phyloP scores from a whole-genome alignment of 495 filamentous ascomycete species.

The Penicillium subrubescens region DNA sequence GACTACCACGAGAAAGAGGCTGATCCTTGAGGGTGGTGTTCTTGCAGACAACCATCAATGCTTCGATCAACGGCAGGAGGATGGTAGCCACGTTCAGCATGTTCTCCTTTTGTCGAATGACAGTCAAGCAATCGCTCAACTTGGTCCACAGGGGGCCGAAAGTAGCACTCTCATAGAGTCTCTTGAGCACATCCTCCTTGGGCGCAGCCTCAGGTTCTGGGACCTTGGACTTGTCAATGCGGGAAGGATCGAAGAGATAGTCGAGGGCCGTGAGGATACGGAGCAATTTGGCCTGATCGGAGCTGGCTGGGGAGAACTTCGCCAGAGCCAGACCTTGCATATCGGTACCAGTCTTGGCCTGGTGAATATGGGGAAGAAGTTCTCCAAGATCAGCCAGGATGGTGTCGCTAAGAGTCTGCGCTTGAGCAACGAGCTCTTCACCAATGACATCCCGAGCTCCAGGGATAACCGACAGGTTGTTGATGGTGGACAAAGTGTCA shows the following conservation, averaged over 20 bases:
- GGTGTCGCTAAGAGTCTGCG: constrained; percentile 77
- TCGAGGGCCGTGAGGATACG: constrained; percentile 94
- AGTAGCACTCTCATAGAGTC: constrained; percentile 84
- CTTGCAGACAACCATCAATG: constrained; percentile 98
- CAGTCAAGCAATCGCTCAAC: constrained; percentile 85
- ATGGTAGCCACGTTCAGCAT: constrained; percentile 97
- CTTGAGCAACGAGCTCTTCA: constrained; percentile 82
- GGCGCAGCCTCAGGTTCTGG: constrained; percentile 56
- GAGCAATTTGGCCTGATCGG: constrained; percentile 92
- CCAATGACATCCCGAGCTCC: constrained; percentile 90
- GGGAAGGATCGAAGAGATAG: constrained; percentile 84
- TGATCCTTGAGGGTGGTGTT: constrained; percentile 83
- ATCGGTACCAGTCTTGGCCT: constrained; percentile 85
- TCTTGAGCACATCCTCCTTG: constrained; percentile 77
- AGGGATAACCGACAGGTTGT: constrained; percentile 91
- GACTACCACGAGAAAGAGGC: constrained; percentile 55
- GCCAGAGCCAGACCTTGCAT: constrained; percentile 91
- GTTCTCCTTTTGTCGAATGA: constrained; percentile 87
- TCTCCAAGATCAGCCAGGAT: constrained; percentile 85
- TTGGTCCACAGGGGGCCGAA: constrained; percentile 91
- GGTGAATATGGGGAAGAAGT: constrained; percentile 82
- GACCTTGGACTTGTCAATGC: constrained; percentile 56
- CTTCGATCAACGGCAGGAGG: constrained; percentile 89
- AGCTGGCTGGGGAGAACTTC: constrained; percentile 93
- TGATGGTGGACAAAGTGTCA: constrained; percentile 95